These are phyloP conservation scores for Fusarium sarcochroum DNA, from an alignment of 2,329 filamentous ascomycete genomes.

Conservation along the genomic window DNA sequence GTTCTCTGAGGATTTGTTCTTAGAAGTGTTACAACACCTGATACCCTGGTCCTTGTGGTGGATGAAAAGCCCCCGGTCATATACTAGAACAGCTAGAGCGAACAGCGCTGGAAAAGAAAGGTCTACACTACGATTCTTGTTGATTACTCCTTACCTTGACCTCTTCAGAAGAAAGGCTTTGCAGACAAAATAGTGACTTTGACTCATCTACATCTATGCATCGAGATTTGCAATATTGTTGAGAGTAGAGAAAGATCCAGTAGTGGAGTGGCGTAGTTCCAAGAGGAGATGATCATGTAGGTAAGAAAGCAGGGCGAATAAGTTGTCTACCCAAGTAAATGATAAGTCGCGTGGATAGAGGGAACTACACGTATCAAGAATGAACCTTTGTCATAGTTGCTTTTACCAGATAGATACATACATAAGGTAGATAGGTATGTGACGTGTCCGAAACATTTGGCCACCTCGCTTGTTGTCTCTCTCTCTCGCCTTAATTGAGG, in stretches of 20 bases:
- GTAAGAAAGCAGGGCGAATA: neutral
- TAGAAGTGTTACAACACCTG: slow-evolving; percentile 19
- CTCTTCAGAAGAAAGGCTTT: too few relatives aligned
- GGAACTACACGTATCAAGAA: neutral
- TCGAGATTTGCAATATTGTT: neutral
- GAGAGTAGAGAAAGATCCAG: neutral
- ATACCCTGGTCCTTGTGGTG: slow-evolving; percentile 35
- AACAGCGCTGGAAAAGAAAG: slow-evolving; percentile 23
- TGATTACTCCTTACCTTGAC: neutral
- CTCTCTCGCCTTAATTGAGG: slow-evolving; percentile 1
- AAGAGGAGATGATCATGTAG: slow-evolving; percentile 9
- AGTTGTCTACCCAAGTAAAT: neutral
- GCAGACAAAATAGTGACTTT: neutral
- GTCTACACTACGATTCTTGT: neutral
- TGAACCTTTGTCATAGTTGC: neutral
- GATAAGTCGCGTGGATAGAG: slow-evolving; percentile 29
- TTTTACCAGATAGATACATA: slow-evolving; percentile 5
- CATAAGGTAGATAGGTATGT: slow-evolving; percentile 13
- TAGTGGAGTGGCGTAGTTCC: slow-evolving; percentile 7
- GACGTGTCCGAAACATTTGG: slow-evolving; percentile 20
- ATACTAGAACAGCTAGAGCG: slow-evolving; percentile 20
- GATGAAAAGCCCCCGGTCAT: slow-evolving; percentile 13
- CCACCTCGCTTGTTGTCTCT: neutral
- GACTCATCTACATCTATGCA: too few relatives aligned
- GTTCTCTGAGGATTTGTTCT: slow-evolving; percentile 15